Percentiles rank a stretch among this genome's conserved stretches.
These are phyloP conservation scores for Amaranthus cruentus DNA, from an alignment of 148 eudicot genomes.

Conservation along the genomic window DNA sequence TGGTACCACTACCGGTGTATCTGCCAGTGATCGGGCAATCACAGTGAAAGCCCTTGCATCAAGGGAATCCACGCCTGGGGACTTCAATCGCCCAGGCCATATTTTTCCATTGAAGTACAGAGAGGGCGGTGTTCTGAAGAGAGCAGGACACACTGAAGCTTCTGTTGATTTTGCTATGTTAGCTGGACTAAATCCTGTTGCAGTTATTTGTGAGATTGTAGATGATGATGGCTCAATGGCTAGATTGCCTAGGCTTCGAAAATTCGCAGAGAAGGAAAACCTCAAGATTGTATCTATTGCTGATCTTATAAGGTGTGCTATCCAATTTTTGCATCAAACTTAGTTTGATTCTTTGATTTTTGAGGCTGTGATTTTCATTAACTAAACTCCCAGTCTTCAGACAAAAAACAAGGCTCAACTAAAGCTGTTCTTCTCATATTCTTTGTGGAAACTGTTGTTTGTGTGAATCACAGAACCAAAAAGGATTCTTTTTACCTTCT, in stretches of 20 bases:
- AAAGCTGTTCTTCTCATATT: no score
- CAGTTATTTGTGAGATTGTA: constrained; percentile 86
- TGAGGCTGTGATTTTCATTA: no score
- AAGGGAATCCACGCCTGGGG: constrained; percentile 68
- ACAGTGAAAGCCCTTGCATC: constrained; percentile 74
- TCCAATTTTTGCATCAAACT: background rate
- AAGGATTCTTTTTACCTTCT: background rate
- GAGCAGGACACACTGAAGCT: constrained; percentile 98
- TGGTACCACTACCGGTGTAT: constrained; percentile 89
- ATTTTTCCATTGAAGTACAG: constrained; percentile 84
- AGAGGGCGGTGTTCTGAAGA: constrained; percentile 89
- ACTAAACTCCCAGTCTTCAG: no score
- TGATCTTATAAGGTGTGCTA: constrained; percentile 68
- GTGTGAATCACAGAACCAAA: background rate
- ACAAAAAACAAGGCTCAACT: no score
- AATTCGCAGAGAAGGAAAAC: constrained; percentile 60
- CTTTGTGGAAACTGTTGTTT: background rate
- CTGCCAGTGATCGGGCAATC: constrained; percentile 79
- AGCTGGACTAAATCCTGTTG: constrained; percentile 77
- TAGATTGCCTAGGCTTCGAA: constrained; percentile 72
- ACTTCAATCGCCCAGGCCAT: constrained; percentile 97
- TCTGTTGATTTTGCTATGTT: constrained; percentile 75
- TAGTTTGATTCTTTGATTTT: background rate
- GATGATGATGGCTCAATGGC: constrained; percentile 99
- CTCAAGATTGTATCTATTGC: constrained; percentile 84